Conservation (phyloP, 73 alveolate species). For the Tetrahymena borealis region DNA sequence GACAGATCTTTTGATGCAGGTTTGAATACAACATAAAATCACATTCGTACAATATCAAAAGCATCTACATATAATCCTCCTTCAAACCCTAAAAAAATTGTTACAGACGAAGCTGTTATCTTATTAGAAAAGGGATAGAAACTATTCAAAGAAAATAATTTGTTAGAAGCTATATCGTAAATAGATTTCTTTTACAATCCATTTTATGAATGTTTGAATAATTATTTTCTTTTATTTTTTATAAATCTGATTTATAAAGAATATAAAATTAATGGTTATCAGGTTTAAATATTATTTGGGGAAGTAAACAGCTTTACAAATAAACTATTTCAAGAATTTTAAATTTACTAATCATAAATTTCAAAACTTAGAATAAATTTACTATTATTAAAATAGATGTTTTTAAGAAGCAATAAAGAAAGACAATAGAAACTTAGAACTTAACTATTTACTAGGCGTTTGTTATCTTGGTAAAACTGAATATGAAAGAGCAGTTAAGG, state of each 20-base stretch:
- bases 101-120: conserved; percentile 9
- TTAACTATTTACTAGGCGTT: conserved; percentile 21
- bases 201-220: too few relatives aligned
- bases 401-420: conserved; percentile 27
- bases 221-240: too few relatives aligned
- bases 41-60: not conserved
- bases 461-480: conserved; percentile 17
- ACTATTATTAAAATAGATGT: not conserved
- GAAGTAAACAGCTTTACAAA: too few relatives aligned
- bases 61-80: not conserved
- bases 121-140: conserved; percentile 24
- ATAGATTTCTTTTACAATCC: not conserved
- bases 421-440: conserved; percentile 26
- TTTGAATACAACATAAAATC: not conserved
- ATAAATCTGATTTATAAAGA: too few relatives aligned
- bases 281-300: too few relatives aligned
- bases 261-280: too few relatives aligned
- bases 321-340: too few relatives aligned
- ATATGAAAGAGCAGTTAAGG: conserved; percentile 28
- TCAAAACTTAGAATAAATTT: too few relatives aligned
- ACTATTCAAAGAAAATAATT: conserved; percentile 15
- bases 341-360: too few relatives aligned
- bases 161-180: conserved; percentile 35
- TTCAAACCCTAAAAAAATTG: not conserved
- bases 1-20: not conserved